Conservation (phyloP, 2,329 filamentous ascomycete genomes). For the Ophiocordyceps camponoti-floridani region DNA sequence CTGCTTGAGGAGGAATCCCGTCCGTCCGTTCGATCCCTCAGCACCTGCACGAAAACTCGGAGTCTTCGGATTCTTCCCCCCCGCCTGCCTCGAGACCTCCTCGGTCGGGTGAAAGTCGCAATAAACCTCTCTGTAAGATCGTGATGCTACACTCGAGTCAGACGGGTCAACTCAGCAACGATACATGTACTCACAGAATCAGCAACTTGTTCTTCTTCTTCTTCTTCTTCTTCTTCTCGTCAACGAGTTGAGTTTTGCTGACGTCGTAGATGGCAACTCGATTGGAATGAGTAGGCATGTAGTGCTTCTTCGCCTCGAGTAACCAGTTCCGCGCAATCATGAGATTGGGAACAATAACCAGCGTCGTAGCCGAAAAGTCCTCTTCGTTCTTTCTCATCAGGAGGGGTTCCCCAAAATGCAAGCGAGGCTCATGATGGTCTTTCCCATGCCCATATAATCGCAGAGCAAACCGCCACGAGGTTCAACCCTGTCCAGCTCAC, state of each 20-base stretch:
- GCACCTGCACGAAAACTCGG: conserved; percentile 9
- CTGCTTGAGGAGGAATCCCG: conserved; percentile 8
- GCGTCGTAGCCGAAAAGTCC: conserved; percentile 16
- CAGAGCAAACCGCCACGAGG: conserved; percentile 43
- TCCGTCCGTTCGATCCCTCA: conserved; percentile 21
- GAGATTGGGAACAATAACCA: conserved; percentile 13
- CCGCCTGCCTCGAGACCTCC: not conserved
- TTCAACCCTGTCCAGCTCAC: conserved; percentile 20
- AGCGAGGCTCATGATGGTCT: conserved; percentile 59
- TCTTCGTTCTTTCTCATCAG: conserved; percentile 18
- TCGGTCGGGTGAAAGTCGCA: conserved; percentile 3
- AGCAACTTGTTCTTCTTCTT: no score
- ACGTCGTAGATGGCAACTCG: conserved; percentile 5
- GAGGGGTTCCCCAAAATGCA: conserved; percentile 45
- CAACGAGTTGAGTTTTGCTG: no score
- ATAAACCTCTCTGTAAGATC: conserved; percentile 11
- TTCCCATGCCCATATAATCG: conserved; percentile 48
- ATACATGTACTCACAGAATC: no score
- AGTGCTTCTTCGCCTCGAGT: conserved; percentile 9
- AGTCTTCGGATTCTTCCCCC: not conserved
- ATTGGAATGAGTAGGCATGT: not conserved
- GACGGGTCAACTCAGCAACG: not conserved
- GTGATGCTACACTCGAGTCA: conserved; percentile 9
- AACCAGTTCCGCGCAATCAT: conserved; percentile 11
- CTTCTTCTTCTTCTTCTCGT: no score